Conservation (phyloP, 2,329 filamentous ascomycete species). For the Microascus cirrosus region DNA sequence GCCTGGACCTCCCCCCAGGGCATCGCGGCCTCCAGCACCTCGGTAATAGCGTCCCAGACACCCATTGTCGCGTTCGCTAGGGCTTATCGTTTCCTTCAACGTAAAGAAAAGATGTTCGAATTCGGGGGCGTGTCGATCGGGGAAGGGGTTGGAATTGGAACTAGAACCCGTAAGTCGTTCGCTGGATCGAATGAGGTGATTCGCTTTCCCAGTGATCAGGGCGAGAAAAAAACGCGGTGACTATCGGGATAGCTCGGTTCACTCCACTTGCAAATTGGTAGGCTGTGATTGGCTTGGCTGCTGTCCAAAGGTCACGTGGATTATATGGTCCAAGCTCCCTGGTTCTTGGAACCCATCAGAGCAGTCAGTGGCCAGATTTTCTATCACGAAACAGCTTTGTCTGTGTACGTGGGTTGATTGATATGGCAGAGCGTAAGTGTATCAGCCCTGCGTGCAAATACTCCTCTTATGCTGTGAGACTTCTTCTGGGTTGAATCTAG, state of each 20-base stretch:
- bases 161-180: not conserved
- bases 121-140: not conserved
- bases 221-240: constrained; percentile 2
- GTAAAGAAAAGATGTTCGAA: not conserved
- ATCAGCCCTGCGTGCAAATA: too few species aligned
- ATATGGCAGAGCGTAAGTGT: too few species aligned
- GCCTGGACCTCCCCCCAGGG: constrained; percentile 56
- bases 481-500: too few species aligned
- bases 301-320: constrained; percentile 2
- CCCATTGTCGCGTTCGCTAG: constrained; percentile 40
- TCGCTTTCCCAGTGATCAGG: not conserved
- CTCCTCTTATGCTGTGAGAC: too few species aligned
- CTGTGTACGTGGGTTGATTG: too few species aligned
- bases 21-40: constrained; percentile 53
- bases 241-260: constrained; percentile 6
- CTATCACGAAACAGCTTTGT: not conserved
- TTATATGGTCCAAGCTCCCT: not conserved
- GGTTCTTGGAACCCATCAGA: not conserved
- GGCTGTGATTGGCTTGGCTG: constrained; percentile 3
- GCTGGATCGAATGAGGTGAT: constrained; percentile 2
- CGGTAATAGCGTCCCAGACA: constrained; percentile 54
- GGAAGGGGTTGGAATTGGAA: not conserved
- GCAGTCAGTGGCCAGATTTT: not conserved
- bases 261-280: constrained; percentile 4
- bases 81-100: not conserved